Evolutionary conservation across 306 rosid species (phyloP), one percentile per base, ranked within the genome.

Genomic region (Medicago arabica): DNA sequence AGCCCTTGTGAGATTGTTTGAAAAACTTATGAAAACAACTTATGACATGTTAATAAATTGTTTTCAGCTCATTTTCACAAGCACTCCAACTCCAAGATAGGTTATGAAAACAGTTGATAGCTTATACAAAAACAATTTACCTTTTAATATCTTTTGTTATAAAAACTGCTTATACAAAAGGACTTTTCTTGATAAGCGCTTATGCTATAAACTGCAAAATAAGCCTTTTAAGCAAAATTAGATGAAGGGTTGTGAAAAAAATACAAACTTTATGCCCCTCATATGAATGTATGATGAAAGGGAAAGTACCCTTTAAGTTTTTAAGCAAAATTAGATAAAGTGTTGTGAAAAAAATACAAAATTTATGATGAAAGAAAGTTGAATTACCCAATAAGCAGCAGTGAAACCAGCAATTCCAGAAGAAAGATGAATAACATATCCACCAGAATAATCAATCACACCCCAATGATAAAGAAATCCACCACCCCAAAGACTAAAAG

Each of bases 371-470:
- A 28, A 28, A 28, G 31, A 28, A 28, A 28, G 31, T 28, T 28
- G 3, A 28, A 28, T 28, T 28, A 93, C 98, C 98, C 96, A 93
- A 39, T 93, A 93, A 61, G 97, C 97, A 1, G 97, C 98, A 43
- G 97, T 93, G 81, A 86, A 81, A 2, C 98, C 97, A 6, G 96
- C 82, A 15, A 93, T 87, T 17, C 98, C 98, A 1, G 97, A 93
- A 50, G 98, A 85, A 34, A 93, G 96, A 61, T 93, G 98, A 28
- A 93, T 93, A 54, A 91, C 98, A 71, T 91, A 91, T 19, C 96
- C 98, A n/a, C 98, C 97, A 58, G 97, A 93, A 51, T 91, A 93
- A 80, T 93, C 96, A 9, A 93, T 93, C 6, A 91, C 96, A 15
- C 97, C 98, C 98, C 97, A 93, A 0, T 84, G 93, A 28, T 87